These are phyloP conservation scores for Serendipita sp. DNA, from an alignment of 768 basidiomycete genomes.

Conservation along the genomic window DNA sequence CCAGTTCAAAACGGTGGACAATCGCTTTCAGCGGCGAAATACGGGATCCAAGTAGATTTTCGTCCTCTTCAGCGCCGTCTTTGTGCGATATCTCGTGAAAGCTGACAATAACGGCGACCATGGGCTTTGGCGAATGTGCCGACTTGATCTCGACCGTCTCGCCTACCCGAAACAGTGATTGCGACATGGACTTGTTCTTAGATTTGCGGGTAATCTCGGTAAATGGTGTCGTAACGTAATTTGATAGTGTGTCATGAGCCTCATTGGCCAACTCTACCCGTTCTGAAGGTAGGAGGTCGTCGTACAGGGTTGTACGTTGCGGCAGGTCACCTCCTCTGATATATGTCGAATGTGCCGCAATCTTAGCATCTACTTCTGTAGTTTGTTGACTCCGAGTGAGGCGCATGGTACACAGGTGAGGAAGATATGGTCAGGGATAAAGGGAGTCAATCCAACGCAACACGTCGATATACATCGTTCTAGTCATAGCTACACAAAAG, in stretches of 20 bases:
- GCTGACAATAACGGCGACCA: conserved; percentile 50
- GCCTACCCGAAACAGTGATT: conserved; percentile 33
- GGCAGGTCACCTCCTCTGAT: background rate
- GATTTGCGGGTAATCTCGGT: conserved; percentile 2
- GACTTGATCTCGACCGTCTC: conserved; percentile 50
- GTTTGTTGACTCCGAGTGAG: background rate
- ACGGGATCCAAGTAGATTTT: background rate
- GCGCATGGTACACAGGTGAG: background rate
- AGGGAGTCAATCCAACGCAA: background rate
- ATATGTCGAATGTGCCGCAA: background rate
- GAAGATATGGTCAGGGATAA: background rate
- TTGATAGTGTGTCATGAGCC: conserved; percentile 1
- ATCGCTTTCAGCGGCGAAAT: background rate
- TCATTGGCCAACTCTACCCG: background rate
- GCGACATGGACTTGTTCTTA: background rate
- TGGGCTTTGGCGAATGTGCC: conserved; percentile 24
- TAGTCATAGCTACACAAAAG: background rate
- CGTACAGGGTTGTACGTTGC: background rate
- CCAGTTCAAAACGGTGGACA: background rate
- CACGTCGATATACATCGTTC: background rate
- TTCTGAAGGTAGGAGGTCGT: background rate
- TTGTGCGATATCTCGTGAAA: conserved; percentile 20
- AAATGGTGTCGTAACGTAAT: conserved; percentile 10
- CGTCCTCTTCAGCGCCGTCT: background rate
- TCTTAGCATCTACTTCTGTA: background rate